Evolutionary conservation across 495 filamentous ascomycete species (phyloP).

Genomic region (Massariosphaeria phaeospora): DNA sequence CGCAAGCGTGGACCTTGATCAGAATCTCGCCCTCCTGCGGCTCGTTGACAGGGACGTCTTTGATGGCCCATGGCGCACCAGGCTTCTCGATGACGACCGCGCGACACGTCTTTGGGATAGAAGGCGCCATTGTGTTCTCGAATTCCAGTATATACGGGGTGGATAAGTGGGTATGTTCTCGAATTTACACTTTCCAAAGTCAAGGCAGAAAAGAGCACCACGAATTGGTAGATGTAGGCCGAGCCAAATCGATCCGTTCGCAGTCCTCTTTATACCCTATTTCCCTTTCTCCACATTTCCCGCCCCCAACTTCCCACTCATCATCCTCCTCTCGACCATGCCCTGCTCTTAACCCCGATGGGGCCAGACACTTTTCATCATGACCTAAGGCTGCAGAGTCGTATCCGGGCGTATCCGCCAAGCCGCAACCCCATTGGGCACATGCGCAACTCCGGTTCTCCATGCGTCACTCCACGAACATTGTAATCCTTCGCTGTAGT

Average conservation of each 20-base stretch:
- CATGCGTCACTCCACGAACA: constrained; percentile 7
- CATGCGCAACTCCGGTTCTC: constrained; percentile 9
- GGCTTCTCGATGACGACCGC: constrained; percentile 39
- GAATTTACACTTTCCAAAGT: background rate
- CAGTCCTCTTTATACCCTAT: background rate
- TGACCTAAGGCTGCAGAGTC: background rate
- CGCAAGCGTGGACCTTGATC: constrained; percentile 42
- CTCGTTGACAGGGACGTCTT: constrained; percentile 37
- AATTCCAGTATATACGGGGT: background rate
- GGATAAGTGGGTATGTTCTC: background rate
- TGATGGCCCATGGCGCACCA: constrained; percentile 35
- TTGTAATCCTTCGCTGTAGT: no score
- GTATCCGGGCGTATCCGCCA: no score
- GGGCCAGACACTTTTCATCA: background rate
- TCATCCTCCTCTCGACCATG: background rate
- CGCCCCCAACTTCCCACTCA: background rate
- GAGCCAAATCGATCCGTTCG: background rate
- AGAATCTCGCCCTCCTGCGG: constrained; percentile 40
- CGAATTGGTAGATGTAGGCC: background rate
- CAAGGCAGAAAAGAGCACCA: background rate
- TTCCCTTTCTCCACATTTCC: background rate
- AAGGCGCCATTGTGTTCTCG: constrained; percentile 1
- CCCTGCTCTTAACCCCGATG: no score
- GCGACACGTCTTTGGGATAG: constrained; percentile 41
- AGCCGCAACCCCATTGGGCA: no score